A percentile compares a stretch with the other conserved stretches of the same genome.
phyloP scores from a whole-genome alignment of 768 basidiomycete species.

The Candolleomyces aberdarensis region DNA sequence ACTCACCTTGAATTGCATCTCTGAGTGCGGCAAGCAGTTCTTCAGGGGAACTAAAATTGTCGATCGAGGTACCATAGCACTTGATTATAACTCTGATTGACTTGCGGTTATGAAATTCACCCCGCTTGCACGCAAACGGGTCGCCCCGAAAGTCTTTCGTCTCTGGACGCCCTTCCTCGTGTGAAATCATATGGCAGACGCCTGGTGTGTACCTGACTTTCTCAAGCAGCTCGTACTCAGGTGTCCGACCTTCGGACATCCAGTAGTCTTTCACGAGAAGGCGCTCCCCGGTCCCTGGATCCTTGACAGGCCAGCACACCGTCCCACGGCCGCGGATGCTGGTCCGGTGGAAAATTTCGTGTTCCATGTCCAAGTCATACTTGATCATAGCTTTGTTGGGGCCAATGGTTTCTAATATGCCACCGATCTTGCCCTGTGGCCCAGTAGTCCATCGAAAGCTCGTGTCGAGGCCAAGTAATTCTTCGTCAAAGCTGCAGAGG shows the following conservation, averaged over 20 bases:
- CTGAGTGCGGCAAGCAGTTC: not conserved
- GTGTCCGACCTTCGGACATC: too few relatives aligned
- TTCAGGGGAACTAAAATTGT: not conserved
- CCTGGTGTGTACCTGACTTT: not conserved
- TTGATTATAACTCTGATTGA: not conserved
- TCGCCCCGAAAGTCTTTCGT: not conserved
- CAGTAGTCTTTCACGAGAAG: not conserved
- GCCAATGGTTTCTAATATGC: not conserved
- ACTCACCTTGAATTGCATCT: not conserved
- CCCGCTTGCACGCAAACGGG: not conserved
- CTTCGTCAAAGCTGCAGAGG: not conserved
- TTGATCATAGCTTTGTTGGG: not conserved
- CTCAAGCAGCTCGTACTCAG: not conserved
- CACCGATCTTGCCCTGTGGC: not conserved
- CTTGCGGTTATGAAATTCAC: not conserved
- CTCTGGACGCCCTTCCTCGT: not conserved
- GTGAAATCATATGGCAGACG: not conserved
- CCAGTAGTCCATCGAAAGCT: not conserved
- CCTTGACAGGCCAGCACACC: not conserved
- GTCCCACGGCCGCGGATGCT: not conserved
- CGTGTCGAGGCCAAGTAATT: not conserved
- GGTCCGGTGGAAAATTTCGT: not conserved
- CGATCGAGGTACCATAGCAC: not conserved
- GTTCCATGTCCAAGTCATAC: not conserved
- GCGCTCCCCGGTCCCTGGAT: not conserved